Evolutionary conservation across 306 rosid species (phyloP).

Genomic region (Benincasa hispida): DNA sequence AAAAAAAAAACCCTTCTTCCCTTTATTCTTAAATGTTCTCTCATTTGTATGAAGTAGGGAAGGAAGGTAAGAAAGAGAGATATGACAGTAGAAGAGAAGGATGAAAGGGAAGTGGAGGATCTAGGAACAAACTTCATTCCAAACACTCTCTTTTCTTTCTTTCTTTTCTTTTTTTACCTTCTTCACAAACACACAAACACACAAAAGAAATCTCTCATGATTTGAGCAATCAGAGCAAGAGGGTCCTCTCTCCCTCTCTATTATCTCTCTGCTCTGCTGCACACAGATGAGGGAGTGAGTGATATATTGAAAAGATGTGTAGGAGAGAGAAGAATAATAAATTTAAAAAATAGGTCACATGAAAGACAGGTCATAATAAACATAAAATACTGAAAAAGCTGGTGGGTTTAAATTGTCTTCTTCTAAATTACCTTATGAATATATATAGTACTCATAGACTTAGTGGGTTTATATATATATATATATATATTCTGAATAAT

Average conservation of each 20-base stretch:
- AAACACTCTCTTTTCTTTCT: slow-evolving; percentile 30
- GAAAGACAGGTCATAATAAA: slow-evolving; percentile 39
- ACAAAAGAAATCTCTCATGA: slow-evolving; percentile 14
- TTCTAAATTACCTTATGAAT: slow-evolving; percentile 9
- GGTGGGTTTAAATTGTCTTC: slow-evolving; percentile 39
- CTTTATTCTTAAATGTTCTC: too few species aligned
- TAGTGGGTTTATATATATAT: not conserved
- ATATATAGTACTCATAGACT: not conserved
- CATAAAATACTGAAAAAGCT: slow-evolving; percentile 31
- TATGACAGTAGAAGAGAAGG: not conserved
- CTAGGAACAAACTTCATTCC: slow-evolving; percentile 62
- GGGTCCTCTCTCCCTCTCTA: not conserved
- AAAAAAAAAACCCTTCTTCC: not conserved
- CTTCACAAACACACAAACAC: not conserved
- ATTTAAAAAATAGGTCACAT: slow-evolving; percentile 7
- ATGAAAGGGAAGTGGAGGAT: not conserved
- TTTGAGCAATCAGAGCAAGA: not conserved
- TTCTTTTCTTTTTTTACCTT: too few species aligned
- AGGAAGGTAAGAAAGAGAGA: not conserved
- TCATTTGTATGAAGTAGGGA: too few species aligned
- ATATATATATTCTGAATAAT: not conserved
- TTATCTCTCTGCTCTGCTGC: too few species aligned
- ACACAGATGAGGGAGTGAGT: not conserved
- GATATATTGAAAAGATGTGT: not conserved
- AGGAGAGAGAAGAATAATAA: not conserved